Evolutionary conservation across 2,329 filamentous ascomycete species (phyloP).

Genomic region (Sphaerulina vaccinii): DNA sequence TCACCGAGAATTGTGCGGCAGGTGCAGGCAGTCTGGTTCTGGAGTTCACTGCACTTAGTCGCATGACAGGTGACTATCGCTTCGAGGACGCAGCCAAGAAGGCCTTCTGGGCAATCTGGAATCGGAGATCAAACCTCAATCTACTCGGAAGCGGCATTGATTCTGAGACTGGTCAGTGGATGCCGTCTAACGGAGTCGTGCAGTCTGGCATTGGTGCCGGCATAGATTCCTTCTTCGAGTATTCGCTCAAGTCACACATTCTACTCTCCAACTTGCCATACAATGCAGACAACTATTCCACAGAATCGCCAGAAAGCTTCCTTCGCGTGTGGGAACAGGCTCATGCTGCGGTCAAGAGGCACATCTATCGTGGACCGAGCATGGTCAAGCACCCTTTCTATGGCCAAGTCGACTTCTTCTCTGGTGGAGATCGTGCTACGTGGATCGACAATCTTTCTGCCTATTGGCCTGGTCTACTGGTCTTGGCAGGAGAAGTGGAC

Average conservation of each 20-base stretch:
- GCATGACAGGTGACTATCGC: slow-evolving; percentile 79
- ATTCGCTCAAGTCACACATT: slow-evolving; percentile 91
- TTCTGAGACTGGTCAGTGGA: slow-evolving; percentile 84
- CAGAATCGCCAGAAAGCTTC: slow-evolving; percentile 69
- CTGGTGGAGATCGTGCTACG: slow-evolving; percentile 81
- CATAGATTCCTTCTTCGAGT: slow-evolving; percentile 98
- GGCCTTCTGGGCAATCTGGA: slow-evolving; percentile 98
- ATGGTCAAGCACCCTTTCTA: slow-evolving; percentile 86
- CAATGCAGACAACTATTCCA: slow-evolving; percentile 56
- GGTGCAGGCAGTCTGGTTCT: slow-evolving; percentile 94
- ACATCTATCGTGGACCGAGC: slow-evolving; percentile 72
- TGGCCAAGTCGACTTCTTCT: slow-evolving; percentile 82
- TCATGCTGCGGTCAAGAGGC: slow-evolving; percentile 81
- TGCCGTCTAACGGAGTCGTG: slow-evolving; percentile 64
- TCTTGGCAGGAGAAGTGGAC: slow-evolving; percentile 82
- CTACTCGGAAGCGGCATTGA: slow-evolving; percentile 90
- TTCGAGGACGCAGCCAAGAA: slow-evolving; percentile 88
- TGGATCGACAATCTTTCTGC: slow-evolving; percentile 97
- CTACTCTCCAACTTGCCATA: slow-evolving; percentile 70
- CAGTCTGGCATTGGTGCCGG: slow-evolving; percentile 96
- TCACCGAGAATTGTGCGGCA: slow-evolving; percentile 94
- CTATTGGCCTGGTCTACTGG: slow-evolving; percentile 87
- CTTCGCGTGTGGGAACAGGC: slow-evolving; percentile 80
- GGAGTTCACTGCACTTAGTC: slow-evolving; percentile 87
- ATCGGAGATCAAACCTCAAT: slow-evolving; percentile 76